phyloP scores from a whole-genome alignment of 148 eudicot genomes.

The Camellia japonica region DNA sequence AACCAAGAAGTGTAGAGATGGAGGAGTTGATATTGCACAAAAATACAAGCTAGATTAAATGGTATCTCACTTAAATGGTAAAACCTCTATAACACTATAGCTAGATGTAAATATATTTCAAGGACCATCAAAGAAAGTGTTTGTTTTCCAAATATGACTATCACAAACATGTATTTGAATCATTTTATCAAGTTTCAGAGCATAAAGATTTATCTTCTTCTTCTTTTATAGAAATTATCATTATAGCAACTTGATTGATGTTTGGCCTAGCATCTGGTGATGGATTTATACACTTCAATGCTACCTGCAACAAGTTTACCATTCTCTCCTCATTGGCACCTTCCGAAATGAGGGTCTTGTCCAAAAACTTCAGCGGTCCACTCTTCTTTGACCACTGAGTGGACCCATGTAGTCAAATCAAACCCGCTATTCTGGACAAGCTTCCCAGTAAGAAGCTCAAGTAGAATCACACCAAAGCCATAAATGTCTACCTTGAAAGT shows the following conservation, averaged over 20 bases:
- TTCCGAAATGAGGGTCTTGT: conserved; percentile 32
- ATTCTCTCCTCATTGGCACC: conserved; percentile 45
- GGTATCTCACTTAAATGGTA: no score
- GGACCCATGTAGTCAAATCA: conserved; percentile 43
- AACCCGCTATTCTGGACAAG: conserved; percentile 34
- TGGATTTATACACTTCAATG: conserved; percentile 38
- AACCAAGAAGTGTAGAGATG: no score
- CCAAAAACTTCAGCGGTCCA: conserved; percentile 57
- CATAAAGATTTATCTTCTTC: conserved; percentile 35
- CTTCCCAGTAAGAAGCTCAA: conserved; percentile 49
- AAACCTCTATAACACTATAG: no score
- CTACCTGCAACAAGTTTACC: conserved; percentile 46
- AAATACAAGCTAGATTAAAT: no score
- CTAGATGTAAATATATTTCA: no score
- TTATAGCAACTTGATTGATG: conserved; percentile 26
- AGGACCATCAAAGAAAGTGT: no score
- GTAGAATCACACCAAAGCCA: conserved; percentile 38
- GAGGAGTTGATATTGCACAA: no score
- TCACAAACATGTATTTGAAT: no score
- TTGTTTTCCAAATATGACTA: no score
- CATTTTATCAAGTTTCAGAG: conserved; percentile 26
- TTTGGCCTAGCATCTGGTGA: conserved; percentile 42
- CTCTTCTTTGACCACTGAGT: conserved; percentile 37
- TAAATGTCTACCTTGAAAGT: conserved; percentile 33
- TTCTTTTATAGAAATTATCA: conserved; percentile 39